phyloP scores from a whole-genome alignment of 169 alveolate genomes.

The Babesia bovis region DNA sequence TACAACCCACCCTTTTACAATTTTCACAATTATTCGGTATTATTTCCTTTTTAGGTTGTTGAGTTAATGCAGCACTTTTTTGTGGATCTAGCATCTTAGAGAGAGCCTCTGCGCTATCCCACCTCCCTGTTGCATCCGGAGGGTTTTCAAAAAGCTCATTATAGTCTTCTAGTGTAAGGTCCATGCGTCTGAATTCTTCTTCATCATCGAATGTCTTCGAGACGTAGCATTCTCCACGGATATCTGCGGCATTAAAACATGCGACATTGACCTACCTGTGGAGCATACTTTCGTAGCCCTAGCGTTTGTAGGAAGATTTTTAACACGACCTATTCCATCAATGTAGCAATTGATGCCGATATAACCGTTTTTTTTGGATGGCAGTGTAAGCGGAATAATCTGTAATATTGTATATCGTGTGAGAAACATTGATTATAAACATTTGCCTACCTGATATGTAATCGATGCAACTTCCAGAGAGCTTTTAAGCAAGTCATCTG shows the following conservation, averaged over 20 bases:
- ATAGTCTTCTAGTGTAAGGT: slow-evolving; percentile 77
- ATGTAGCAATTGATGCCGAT: slow-evolving; percentile 84
- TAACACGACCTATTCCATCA: slow-evolving; percentile 86
- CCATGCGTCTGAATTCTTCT: slow-evolving; percentile 79
- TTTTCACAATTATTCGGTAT: slow-evolving; percentile 63
- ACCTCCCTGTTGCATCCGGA: slow-evolving; percentile 81
- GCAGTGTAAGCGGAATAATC: slow-evolving; percentile 87
- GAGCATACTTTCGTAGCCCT: slow-evolving; percentile 87
- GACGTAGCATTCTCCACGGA: slow-evolving; percentile 87
- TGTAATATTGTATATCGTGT: too few relatives aligned
- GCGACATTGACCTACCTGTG: slow-evolving; percentile 57
- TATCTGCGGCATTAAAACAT: slow-evolving; percentile 51
- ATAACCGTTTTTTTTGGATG: slow-evolving; percentile 77
- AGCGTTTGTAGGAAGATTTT: slow-evolving; percentile 84
- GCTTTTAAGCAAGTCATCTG: slow-evolving; percentile 42
- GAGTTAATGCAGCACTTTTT: neutral
- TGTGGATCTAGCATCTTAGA: slow-evolving; percentile 42
- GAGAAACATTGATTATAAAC: neutral
- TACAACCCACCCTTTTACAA: slow-evolving; percentile 67
- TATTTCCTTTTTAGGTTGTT: neutral
- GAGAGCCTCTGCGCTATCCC: slow-evolving; percentile 68
- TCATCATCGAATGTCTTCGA: slow-evolving; percentile 87
- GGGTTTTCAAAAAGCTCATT: slow-evolving; percentile 80
- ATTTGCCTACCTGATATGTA: slow-evolving; percentile 53
- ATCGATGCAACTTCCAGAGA: slow-evolving; percentile 53